These are phyloP conservation scores for Obba rivulosa DNA, from an alignment of 768 basidiomycete species.

Conservation along the genomic window DNA sequence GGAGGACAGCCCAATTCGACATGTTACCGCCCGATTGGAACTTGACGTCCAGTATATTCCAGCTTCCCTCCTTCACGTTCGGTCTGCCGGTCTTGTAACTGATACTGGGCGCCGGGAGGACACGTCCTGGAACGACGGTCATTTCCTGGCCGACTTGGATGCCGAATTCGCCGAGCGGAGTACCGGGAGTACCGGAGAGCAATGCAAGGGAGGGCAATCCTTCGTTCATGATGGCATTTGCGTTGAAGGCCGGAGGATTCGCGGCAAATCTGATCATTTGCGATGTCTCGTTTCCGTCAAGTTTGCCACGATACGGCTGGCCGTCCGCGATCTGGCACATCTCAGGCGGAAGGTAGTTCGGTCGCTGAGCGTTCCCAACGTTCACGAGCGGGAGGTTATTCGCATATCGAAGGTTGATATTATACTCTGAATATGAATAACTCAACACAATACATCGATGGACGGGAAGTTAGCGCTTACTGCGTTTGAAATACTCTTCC, in stretches of 20 bases:
- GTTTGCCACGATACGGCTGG: conserved; percentile 54
- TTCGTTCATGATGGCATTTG: conserved; percentile 47
- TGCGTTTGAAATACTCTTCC: conserved; percentile 55
- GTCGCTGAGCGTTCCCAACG: conserved; percentile 23
- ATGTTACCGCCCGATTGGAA: conserved; percentile 55
- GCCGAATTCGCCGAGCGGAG: conserved; percentile 50
- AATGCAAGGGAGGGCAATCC: conserved; percentile 58
- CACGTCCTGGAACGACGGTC: conserved; percentile 58
- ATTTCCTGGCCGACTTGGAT: conserved; percentile 52
- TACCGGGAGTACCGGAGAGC: conserved; percentile 25
- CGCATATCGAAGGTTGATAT: conserved; percentile 38
- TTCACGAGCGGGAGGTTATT: conserved; percentile 33
- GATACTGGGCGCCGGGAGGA: conserved; percentile 54
- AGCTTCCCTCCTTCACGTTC: conserved; percentile 53
- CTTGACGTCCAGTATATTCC: conserved; percentile 73
- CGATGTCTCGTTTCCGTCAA: conserved; percentile 55
- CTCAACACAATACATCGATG: not conserved
- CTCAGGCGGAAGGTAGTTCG: conserved; percentile 58
- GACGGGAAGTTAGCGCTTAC: conserved; percentile 36
- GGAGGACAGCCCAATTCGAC: conserved; percentile 59
- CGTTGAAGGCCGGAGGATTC: conserved; percentile 56
- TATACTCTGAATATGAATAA: conserved; percentile 43
- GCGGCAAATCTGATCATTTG: conserved; percentile 71
- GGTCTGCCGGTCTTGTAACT: conserved; percentile 43
- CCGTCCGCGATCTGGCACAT: conserved; percentile 60